Conservation (phyloP, 2,329 filamentous ascomycete species). For the Hypoxylon sp. region DNA sequence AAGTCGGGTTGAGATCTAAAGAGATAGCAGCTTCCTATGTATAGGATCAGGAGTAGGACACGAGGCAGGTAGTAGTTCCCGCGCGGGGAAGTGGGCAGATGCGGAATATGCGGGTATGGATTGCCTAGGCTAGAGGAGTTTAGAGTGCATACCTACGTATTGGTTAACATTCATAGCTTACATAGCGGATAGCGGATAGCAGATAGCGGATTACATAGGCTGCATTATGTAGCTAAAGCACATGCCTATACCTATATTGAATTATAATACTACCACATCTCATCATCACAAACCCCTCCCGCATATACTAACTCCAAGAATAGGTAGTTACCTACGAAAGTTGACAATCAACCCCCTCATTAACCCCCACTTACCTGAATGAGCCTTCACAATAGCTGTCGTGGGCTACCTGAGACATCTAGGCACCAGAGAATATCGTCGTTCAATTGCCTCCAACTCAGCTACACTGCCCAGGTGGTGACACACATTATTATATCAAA, state of each 20-base stretch:
- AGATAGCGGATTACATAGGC: constrained; percentile 14
- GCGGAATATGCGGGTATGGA: constrained; percentile 41
- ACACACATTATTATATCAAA: constrained; percentile 6
- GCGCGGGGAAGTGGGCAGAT: constrained; percentile 44
- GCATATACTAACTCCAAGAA: constrained; percentile 23
- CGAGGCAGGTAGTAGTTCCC: constrained; percentile 31
- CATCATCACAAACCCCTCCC: constrained; percentile 31
- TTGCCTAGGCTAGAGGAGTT: constrained; percentile 17
- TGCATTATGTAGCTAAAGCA: constrained; percentile 13
- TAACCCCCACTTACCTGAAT: constrained; percentile 31
- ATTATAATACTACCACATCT: constrained; percentile 36
- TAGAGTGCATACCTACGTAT: constrained; percentile 27
- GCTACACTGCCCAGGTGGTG: constrained; percentile 4
- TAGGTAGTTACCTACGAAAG: constrained; percentile 20
- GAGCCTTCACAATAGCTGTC: constrained; percentile 23
- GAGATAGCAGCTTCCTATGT: constrained; percentile 21
- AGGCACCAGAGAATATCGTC: not conserved
- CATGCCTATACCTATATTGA: constrained; percentile 24
- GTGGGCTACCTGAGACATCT: not conserved
- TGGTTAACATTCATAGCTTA: not conserved
- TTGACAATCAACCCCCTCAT: constrained; percentile 8
- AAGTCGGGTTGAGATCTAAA: constrained; percentile 23
- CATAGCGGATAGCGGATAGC: not conserved
- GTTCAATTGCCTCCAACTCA: not conserved
- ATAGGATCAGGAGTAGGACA: constrained; percentile 10